Conservation (phyloP, 2,329 filamentous ascomycete species). For the Neurospora crassa region DNA sequence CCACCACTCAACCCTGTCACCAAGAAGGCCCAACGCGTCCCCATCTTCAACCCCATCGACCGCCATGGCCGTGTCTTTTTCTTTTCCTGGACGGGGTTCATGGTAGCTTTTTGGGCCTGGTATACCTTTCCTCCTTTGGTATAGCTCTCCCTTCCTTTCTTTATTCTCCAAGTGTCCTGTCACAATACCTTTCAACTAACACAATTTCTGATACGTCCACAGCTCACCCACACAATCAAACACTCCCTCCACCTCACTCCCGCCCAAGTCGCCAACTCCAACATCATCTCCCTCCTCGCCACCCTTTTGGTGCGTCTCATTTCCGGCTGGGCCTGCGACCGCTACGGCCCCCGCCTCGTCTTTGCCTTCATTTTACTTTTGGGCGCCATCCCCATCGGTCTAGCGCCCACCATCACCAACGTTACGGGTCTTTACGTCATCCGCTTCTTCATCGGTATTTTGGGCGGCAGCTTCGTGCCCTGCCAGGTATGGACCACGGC, state of each 20-base stretch:
- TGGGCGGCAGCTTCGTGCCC: slow-evolving; percentile 70
- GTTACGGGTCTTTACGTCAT: slow-evolving; percentile 59
- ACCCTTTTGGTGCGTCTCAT: slow-evolving; percentile 69
- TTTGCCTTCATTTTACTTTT: slow-evolving; percentile 70
- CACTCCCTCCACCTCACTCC: slow-evolving; percentile 64
- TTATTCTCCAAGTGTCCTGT: too few species aligned
- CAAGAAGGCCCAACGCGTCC: slow-evolving; percentile 71
- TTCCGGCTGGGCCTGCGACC: slow-evolving; percentile 77
- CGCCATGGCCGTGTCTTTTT: slow-evolving; percentile 81
- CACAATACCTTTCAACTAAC: neutral
- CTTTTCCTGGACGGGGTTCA: slow-evolving; percentile 80
- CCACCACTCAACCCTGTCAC: slow-evolving; percentile 79
- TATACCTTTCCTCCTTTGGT: slow-evolving; percentile 84
- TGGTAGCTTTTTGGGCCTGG: slow-evolving; percentile 85
- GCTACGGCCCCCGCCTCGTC: slow-evolving; percentile 69
- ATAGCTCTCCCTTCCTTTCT: too few species aligned
- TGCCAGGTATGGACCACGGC: slow-evolving; percentile 90
- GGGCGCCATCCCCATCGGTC: slow-evolving; percentile 71
- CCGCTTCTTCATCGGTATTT: slow-evolving; percentile 72
- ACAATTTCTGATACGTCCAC: neutral
- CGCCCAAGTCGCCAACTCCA: slow-evolving; percentile 74
- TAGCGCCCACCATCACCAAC: slow-evolving; percentile 67
- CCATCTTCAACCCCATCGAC: slow-evolving; percentile 67
- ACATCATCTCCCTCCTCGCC: slow-evolving; percentile 70
- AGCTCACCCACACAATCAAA: slow-evolving; percentile 68